Base-by-base conservation (phyloP, 2,329 filamentous ascomycete genomes). In the Pseudonectria foliicola region DNA sequence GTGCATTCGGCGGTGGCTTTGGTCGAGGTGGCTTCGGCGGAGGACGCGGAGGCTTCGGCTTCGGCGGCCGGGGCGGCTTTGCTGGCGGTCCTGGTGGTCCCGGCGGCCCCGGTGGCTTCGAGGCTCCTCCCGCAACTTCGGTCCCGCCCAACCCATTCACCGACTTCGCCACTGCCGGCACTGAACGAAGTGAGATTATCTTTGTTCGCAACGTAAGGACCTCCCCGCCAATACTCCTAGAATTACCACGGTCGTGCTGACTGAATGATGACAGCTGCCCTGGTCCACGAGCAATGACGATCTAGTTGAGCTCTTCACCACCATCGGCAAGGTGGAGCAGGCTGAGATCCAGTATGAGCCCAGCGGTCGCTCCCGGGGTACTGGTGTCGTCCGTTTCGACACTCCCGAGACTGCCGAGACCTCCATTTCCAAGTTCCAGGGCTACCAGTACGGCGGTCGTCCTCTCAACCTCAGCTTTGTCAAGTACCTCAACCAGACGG, bases 261-360 rank as follows among this genome's bases (percentile, higher is more conserved):
- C 43, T 56, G 37, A 54, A 34, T 54, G 43, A 53, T 12, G 30
- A 27, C 53, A 95, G 89, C 77, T 98, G 44, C 92, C 92, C 10
- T 98, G 92, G 92, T 96, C 92, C 18, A 98, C 92, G 12, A 95
- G 89, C 69, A 96, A 98, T 57, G 92, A 98, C 44, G 92, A 98
- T 61, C 71, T 98, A 16, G 79, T 96, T 38, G 92, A 98, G 60
- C 75, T 98, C 13, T 98, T 98, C 70, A 89, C 85, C 13, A 98
- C 92, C 10, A 98, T 98, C 55, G 92, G 92, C 45, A 95, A 95
- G 62, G 92, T 98, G 40, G 88, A 95, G 54, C 88, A 92, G 53
- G 92, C 92, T n/a, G 92, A 98, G 66, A 96, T 98, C 38, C 92
- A 98, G 64, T 96, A 98, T 56, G 92, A 98, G 62, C 84, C 86